Conservation (phyloP, 495 filamentous ascomycete genomes). For the Hypomontagnella submonticulosa region DNA sequence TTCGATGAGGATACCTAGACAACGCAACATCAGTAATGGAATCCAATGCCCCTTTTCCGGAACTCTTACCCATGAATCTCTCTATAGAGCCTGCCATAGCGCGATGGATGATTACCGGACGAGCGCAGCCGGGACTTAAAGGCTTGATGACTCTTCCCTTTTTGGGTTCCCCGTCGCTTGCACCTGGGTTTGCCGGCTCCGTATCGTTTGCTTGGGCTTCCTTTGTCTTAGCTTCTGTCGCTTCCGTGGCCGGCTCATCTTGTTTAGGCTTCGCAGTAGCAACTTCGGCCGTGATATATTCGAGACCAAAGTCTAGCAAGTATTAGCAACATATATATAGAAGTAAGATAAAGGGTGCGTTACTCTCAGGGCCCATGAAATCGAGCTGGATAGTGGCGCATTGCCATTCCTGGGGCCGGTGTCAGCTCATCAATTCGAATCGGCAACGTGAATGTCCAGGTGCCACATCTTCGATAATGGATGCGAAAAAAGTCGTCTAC, state of each 20-base stretch:
- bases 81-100: constrained; percentile 95
- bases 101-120: constrained; percentile 97
- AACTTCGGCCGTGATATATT: constrained; percentile 75
- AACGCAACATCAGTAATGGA: constrained; percentile 1
- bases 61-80: constrained; percentile 78
- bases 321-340: constrained; percentile 1
- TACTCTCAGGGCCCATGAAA: constrained; percentile 69
- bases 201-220: constrained; percentile 41
- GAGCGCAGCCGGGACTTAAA: constrained; percentile 76
- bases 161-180: constrained; percentile 45
- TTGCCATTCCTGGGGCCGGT: constrained; percentile 71
- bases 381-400: constrained; percentile 98
- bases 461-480: background rate
- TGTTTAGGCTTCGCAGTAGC: constrained; percentile 48
- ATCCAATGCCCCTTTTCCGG: no score
- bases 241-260: constrained; percentile 39
- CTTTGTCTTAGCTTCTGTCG: constrained; percentile 44
- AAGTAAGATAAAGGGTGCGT: background rate
- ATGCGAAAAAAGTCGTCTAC: constrained; percentile 32
- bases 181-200: constrained; percentile 50
- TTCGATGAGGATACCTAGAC: constrained; percentile 76
- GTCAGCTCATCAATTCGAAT: constrained; percentile 8
- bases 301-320: constrained; percentile 70
- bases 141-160: constrained; percentile 59
- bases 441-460: background rate